phyloP scores from a whole-genome alignment of 345 rosid species.

The Gossypium herbaceum region DNA sequence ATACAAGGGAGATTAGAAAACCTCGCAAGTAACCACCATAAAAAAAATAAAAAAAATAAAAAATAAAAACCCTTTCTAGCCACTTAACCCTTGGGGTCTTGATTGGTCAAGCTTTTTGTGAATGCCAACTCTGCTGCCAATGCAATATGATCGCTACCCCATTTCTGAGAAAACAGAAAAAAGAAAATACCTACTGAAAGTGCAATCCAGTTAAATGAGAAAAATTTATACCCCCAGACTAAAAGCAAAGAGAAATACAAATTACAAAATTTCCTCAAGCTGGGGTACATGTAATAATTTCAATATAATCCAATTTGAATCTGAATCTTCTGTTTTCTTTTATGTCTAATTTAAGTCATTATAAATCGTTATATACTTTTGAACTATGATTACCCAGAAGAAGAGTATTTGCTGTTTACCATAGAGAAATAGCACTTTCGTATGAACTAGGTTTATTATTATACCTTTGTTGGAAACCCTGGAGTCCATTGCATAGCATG shows the following conservation, averaged over 20 bases:
- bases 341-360: not conserved
- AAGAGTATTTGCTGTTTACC: not conserved
- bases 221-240: not conserved
- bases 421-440: not conserved
- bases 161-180: conserved; percentile 48
- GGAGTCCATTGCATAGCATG: conserved; percentile 79
- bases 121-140: conserved; percentile 80
- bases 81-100: conserved; percentile 12
- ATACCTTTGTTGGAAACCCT: conserved; percentile 94
- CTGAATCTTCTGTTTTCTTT: not conserved
- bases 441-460: not conserved
- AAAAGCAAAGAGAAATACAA: not conserved
- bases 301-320: not conserved
- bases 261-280: not conserved
- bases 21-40: no score
- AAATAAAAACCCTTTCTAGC: not conserved
- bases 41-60: no score
- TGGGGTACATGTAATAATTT: not conserved
- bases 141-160: conserved; percentile 98
- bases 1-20: no score
- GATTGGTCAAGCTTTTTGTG: conserved; percentile 19
- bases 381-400: not conserved
- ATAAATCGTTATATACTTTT: not conserved
- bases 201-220: not conserved
- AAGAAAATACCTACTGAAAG: not conserved